phyloP scores from a whole-genome alignment of 2,329 filamentous ascomycete species.

The Arthrobotrys sphaeroides region DNA sequence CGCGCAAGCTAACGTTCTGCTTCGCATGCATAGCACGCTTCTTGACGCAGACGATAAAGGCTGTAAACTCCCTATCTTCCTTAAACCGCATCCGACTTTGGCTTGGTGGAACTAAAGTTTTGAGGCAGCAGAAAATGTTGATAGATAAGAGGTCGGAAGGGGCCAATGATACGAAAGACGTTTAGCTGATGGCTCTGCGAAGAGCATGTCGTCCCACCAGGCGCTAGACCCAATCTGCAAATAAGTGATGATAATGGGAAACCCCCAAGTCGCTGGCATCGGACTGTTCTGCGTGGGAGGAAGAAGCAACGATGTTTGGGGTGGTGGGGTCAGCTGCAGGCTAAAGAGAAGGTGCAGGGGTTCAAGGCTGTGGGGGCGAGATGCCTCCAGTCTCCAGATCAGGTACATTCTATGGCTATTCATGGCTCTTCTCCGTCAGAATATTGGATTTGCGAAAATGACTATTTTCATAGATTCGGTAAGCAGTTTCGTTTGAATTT shows the following conservation, averaged over 20 bases:
- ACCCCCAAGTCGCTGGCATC: conserved; percentile 51
- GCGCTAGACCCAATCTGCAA: conserved; percentile 53
- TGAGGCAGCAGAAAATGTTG: conserved; percentile 44
- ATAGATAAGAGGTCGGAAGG: conserved; percentile 53
- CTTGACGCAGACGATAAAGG: conserved; percentile 54
- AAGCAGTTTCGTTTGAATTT: not conserved
- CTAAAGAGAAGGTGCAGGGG: conserved; percentile 43
- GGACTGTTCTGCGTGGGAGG: conserved; percentile 47
- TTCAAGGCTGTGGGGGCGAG: conserved; percentile 44
- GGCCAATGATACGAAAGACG: conserved; percentile 54
- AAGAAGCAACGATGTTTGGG: conserved; percentile 39
- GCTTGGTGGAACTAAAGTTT: conserved; percentile 49
- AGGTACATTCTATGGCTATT: not conserved
- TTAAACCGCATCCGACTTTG: conserved; percentile 47
- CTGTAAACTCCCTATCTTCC: conserved; percentile 37
- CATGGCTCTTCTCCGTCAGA: conserved; percentile 4
- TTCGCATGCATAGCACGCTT: conserved; percentile 45
- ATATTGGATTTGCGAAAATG: conserved; percentile 38
- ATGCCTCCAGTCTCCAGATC: conserved; percentile 31
- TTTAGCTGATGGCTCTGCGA: conserved; percentile 52
- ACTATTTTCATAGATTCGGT: conserved; percentile 10
- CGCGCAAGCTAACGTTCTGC: conserved; percentile 48
- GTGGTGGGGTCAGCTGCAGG: conserved; percentile 53
- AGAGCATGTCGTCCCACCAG: conserved; percentile 53
- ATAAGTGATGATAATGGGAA: conserved; percentile 54